Percentiles rank a stretch among this genome's conserved stretches.
Conservation (phyloP, 2,329 filamentous ascomycete genomes). For the Calonectria pteridis region DNA sequence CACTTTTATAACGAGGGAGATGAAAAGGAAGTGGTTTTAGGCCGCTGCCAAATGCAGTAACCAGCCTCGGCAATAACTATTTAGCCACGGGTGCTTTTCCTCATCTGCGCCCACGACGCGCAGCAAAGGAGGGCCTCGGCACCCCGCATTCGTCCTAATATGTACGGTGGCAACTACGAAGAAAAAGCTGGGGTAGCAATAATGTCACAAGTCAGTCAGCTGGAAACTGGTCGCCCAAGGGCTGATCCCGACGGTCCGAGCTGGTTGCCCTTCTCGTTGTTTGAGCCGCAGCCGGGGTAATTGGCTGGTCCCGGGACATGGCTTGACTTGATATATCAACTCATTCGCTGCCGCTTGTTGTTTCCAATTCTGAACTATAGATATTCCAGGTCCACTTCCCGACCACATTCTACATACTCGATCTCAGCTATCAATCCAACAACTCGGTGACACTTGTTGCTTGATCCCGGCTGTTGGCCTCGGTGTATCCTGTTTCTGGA, state of each 20-base stretch:
- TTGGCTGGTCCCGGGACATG: background rate
- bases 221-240: background rate
- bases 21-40: no score
- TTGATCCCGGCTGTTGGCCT: background rate
- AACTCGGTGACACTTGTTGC: background rate
- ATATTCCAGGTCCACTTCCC: background rate
- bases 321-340: slow-evolving; percentile 1
- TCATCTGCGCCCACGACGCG: background rate
- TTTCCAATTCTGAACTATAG: background rate
- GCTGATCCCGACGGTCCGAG: slow-evolving; percentile 24
- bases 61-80: slow-evolving; percentile 36
- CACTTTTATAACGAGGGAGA: background rate
- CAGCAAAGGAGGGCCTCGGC: slow-evolving; percentile 33
- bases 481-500: background rate
- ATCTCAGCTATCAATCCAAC: no score
- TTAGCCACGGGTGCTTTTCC: slow-evolving; percentile 14
- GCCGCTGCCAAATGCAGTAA: background rate
- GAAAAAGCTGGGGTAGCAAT: slow-evolving; percentile 25
- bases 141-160: slow-evolving; percentile 33
- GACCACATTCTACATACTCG: background rate
- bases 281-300: slow-evolving; percentile 35
- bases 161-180: background rate
- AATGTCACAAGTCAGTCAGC: background rate
- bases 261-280: slow-evolving; percentile 5
- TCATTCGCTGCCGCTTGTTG: background rate